Conservation (phyloP, 1,284 basidiomycete species). For the Cryptococcus floricola region DNA sequence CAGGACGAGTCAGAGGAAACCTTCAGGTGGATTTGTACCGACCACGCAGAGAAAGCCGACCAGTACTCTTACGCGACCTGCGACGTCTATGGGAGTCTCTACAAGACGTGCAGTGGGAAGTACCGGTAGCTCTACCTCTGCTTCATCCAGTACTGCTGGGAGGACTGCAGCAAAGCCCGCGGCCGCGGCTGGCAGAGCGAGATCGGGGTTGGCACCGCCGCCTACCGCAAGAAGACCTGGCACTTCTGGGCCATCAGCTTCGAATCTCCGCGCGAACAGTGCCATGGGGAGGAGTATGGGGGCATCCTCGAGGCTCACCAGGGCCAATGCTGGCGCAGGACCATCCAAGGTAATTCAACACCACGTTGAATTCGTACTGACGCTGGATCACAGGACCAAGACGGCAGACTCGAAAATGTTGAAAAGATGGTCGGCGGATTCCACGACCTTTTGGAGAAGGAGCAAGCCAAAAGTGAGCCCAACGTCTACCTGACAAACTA, state of each 20-base stretch:
- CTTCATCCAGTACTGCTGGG: slow-evolving; percentile 8
- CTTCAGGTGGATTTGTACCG: slow-evolving; percentile 24
- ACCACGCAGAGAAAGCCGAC: slow-evolving; percentile 21
- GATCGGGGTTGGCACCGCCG: neutral
- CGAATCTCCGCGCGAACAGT: slow-evolving; percentile 1
- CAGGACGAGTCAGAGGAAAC: slow-evolving; percentile 14
- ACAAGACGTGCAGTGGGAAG: slow-evolving; percentile 16
- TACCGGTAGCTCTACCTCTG: slow-evolving; percentile 10
- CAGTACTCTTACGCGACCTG: slow-evolving; percentile 12
- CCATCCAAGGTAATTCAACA: too few species aligned
- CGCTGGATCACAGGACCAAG: slow-evolving; percentile 17
- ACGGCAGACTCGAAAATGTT: slow-evolving; percentile 35
- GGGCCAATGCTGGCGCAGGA: too few species aligned
- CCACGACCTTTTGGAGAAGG: slow-evolving; percentile 33
- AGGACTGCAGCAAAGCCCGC: slow-evolving; percentile 5
- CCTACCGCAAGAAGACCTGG: slow-evolving; percentile 20
- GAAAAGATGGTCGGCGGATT: slow-evolving; percentile 38
- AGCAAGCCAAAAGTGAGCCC: slow-evolving; percentile 14
- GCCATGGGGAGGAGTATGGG: slow-evolving; percentile 23
- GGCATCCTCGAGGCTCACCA: neutral
- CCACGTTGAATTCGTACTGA: neutral
- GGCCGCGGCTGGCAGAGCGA: neutral
- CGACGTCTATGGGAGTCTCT: slow-evolving; percentile 9
- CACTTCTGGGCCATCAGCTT: slow-evolving; percentile 7
- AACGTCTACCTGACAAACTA: neutral